These are phyloP conservation scores for Obba rivulosa DNA, from an alignment of 768 basidiomycete genomes.

Conservation along the genomic window DNA sequence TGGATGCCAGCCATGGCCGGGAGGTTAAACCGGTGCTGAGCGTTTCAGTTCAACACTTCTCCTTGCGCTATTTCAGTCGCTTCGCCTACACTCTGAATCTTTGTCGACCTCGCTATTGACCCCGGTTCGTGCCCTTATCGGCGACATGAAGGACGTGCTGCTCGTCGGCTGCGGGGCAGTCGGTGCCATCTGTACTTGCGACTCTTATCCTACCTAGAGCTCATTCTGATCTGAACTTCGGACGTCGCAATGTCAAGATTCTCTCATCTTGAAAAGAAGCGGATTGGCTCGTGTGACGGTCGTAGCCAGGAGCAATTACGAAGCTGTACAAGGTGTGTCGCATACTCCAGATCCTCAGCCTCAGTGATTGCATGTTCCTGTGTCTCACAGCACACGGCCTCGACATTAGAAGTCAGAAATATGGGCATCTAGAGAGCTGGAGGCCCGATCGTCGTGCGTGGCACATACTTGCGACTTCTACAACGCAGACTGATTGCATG, in stretches of 20 bases:
- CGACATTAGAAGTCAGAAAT: slow-evolving; percentile 52
- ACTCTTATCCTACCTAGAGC: neutral
- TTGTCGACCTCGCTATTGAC: no score
- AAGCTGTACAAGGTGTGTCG: slow-evolving; percentile 40
- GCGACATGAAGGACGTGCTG: slow-evolving; percentile 40
- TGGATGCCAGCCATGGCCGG: no score
- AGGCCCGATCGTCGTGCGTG: slow-evolving; percentile 56
- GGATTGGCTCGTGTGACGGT: slow-evolving; percentile 61
- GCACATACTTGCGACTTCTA: neutral
- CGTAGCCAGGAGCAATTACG: slow-evolving; percentile 68
- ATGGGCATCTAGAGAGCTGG: slow-evolving; percentile 54
- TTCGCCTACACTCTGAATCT: no score
- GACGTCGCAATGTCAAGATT: slow-evolving; percentile 33
- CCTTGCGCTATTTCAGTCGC: no score
- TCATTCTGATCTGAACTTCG: neutral
- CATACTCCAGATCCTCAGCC: neutral
- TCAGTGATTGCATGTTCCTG: neutral
- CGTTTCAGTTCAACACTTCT: no score
- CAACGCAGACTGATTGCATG: neutral
- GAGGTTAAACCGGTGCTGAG: no score
- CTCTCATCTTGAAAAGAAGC: slow-evolving; percentile 50
- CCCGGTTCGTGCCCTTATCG: no score
- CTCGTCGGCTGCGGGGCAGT: slow-evolving; percentile 65
- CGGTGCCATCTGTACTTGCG: slow-evolving; percentile 52
- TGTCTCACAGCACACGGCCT: slow-evolving; percentile 42